phyloP scores from a whole-genome alignment of 148 eudicot species.

The Vaccinium vitisidaea region DNA sequence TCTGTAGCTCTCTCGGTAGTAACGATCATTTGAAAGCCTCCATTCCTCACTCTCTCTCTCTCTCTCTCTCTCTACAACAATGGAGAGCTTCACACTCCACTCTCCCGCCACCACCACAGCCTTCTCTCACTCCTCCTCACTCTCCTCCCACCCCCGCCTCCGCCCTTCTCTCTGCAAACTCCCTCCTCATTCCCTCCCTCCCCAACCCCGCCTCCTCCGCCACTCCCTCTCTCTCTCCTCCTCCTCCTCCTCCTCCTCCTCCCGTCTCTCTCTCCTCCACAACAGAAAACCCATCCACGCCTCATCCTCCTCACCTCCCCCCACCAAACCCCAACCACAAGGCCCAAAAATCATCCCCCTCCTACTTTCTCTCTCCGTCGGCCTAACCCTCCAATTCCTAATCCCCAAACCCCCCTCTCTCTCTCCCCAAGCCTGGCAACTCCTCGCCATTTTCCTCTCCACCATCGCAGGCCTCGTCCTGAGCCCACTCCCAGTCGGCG shows the following conservation, averaged over 20 bases:
- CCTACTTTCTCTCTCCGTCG: slow-evolving; percentile 59
- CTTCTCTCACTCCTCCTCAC: too few species aligned
- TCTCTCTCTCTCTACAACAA: not conserved
- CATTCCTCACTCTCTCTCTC: not conserved
- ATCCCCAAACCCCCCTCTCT: slow-evolving; percentile 60
- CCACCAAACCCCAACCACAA: not conserved
- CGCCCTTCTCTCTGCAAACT: not conserved
- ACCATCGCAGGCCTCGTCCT: slow-evolving; percentile 84
- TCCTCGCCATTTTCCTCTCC: slow-evolving; percentile 71
- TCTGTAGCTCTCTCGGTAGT: too few species aligned
- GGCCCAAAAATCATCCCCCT: slow-evolving; percentile 67
- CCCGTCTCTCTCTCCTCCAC: slow-evolving; percentile 10
- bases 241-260: slow-evolving; percentile 16
- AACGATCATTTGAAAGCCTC: too few species aligned
- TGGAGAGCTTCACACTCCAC: too few species aligned
- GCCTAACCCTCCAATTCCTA: slow-evolving; percentile 35
- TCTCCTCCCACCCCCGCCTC: too few species aligned
- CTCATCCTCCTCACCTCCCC: not conserved
- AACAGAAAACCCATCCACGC: not conserved
- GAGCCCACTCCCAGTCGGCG: slow-evolving; percentile 84
- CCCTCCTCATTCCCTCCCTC: not conserved
- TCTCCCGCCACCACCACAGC: too few species aligned
- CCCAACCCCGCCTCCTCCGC: slow-evolving; percentile 15
- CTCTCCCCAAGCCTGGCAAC: slow-evolving; percentile 77
- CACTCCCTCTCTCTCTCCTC: slow-evolving; percentile 26